Percentiles rank a stretch among this genome's conserved stretches.
Conservation (phyloP, 129 eudicot genomes). For the Centrapalus pauciflorus region DNA sequence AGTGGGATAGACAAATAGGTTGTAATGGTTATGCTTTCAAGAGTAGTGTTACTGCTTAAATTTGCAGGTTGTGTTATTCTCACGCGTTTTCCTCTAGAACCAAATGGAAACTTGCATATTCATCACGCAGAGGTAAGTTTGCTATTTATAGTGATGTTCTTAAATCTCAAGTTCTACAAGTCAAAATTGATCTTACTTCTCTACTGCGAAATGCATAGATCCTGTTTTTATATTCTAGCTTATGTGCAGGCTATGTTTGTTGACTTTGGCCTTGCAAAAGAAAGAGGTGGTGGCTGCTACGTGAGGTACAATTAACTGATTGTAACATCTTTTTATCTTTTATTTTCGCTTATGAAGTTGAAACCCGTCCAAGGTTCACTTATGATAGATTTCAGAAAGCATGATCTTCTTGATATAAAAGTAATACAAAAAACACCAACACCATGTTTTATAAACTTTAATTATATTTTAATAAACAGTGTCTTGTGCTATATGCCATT, state of each 20-base stretch:
- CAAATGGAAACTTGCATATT: slow-evolving; percentile 92
- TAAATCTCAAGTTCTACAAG: neutral
- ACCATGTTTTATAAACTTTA: too few relatives aligned
- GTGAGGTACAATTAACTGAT: slow-evolving; percentile 46
- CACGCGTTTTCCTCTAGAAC: slow-evolving; percentile 99
- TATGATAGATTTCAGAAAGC: too few relatives aligned
- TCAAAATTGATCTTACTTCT: slow-evolving; percentile 1
- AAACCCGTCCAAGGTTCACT: neutral
- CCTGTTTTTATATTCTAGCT: neutral
- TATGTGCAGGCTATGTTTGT: slow-evolving; percentile 91
- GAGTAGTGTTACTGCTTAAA: too few relatives aligned
- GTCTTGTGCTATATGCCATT: slow-evolving; percentile 5
- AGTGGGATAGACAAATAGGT: too few relatives aligned
- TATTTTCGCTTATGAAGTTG: neutral
- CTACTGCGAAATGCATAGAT: neutral
- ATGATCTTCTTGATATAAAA: too few relatives aligned
- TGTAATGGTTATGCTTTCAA: too few relatives aligned
- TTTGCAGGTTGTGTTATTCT: too few relatives aligned
- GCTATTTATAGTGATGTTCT: too few relatives aligned
- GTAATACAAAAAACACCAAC: too few relatives aligned
- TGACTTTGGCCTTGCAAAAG: slow-evolving; percentile 98
- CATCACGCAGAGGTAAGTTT: slow-evolving; percentile 89
- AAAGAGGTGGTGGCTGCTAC: slow-evolving; percentile 84
- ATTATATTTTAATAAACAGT: too few relatives aligned
- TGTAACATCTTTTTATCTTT: slow-evolving; percentile 3